Evolutionary conservation across 306 rosid species (phyloP), one percentile per base, ranked within the genome.

Genomic region (Oemleria cerasiformis): DNA sequence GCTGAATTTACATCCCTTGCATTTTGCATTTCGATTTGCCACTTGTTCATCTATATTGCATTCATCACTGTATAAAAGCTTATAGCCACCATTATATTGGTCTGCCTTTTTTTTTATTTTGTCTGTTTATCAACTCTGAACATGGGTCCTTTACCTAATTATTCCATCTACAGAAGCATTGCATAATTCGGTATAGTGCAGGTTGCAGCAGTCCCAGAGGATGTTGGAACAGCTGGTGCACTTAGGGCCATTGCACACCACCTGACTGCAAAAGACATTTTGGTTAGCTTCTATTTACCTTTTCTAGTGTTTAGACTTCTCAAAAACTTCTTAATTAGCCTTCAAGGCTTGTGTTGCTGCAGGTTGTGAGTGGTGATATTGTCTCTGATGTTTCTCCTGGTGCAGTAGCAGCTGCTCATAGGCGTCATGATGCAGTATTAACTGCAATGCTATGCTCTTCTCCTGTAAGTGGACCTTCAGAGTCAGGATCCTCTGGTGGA

Each of bases 341-440:
- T 38, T 53, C 13, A 11, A 53, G 34, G 66, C 65, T 64, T 78
- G 20, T 69, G 53, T 62, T 80, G 80, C 70, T 84, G 86, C 96
- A 95, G 99, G 92, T 91, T 82, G 89, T 95, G 67, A 91, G 92
- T 75, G 99, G 99, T 40, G 99, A 95, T 86, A 89, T 95, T 85
- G 92, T 95, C 74, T 89, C 96, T 66, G 95, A 95, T 83, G 96
- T 95, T 71, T 89, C 97, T 71, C 88, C 90, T 57, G 99, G 97
- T 73, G 96, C 88, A 44, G 92, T 95, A 60, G 99, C 99, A 41
- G 96, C 99, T 83, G 84, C 92, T 70, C 99, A 95, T 86, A 87
- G 97, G 73, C 92, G 92, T 12, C 90, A 95, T 75, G 97, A 86
- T 81, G 99, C 99, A 7, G 92, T 76, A 60, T 92, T 95, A 75